Percentiles rank a stretch among this genome's conserved stretches.
phyloP scores from a whole-genome alignment of 2,329 filamentous ascomycete species.

The Ophiocordyceps australis region DNA sequence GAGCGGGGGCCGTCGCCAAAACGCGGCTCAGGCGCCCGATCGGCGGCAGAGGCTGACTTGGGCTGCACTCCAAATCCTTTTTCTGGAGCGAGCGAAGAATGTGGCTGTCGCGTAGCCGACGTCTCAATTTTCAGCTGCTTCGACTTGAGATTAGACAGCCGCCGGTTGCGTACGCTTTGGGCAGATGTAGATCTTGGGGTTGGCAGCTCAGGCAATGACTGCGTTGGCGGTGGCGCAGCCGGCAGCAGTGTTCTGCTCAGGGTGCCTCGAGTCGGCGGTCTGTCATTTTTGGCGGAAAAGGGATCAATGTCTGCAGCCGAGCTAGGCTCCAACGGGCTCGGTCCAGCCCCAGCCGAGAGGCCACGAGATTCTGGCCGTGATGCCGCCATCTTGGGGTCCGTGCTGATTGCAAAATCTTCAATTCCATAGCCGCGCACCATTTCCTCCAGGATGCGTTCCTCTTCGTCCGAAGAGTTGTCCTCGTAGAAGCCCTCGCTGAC shows the following conservation, averaged over 20 bases:
- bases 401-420: conserved; percentile 57
- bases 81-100: conserved; percentile 4
- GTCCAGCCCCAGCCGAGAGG: conserved; percentile 61
- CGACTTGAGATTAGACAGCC: conserved; percentile 62
- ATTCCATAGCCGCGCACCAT: conserved; percentile 72
- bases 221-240: conserved; percentile 31
- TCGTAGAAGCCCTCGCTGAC: conserved; percentile 40
- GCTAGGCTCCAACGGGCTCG: conserved; percentile 45
- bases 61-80: conserved; percentile 1
- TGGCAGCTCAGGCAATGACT: conserved; percentile 25
- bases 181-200: conserved; percentile 12
- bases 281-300: conserved; percentile 52
- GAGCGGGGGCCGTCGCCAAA: too few relatives aligned
- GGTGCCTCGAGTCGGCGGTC: conserved; percentile 7
- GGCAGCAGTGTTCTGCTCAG: conserved; percentile 21
- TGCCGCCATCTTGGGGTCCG: conserved; percentile 34
- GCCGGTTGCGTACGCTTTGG: conserved; percentile 50
- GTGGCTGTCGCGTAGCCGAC: conserved; percentile 9
- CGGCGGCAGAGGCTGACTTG: conserved; percentile 1
- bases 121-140: conserved; percentile 88
- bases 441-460: conserved; percentile 68
- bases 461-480: conserved; percentile 48
- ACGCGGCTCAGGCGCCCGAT: conserved; percentile 1
- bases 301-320: conserved; percentile 28
- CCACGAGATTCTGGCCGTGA: conserved; percentile 40